These are phyloP conservation scores for Ogataea nonfermentans DNA, from an alignment of 805 yeast species.

Conservation along the genomic window DNA sequence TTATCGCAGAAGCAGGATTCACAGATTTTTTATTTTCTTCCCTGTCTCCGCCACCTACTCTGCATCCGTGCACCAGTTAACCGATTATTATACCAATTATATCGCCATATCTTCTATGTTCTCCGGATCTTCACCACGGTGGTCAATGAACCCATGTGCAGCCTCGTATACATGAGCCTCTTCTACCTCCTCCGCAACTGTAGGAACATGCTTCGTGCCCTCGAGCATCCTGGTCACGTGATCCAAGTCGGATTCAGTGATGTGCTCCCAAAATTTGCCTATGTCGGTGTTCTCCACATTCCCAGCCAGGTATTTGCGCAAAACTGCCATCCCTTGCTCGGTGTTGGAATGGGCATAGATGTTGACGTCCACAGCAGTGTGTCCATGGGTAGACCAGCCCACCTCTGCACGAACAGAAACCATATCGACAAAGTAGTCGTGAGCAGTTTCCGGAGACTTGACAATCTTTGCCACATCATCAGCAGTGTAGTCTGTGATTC, in stretches of 20 bases:
- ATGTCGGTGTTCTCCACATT: constrained; percentile 86
- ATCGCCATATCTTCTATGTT: not conserved
- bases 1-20: not conserved
- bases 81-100: no score
- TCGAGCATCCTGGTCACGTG: constrained; percentile 49
- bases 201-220: constrained; percentile 48
- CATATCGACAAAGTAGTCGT: constrained; percentile 61
- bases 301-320: constrained; percentile 58
- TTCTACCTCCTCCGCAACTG: constrained; percentile 11
- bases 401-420: constrained; percentile 79
- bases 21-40: constrained; percentile 8
- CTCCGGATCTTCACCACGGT: constrained; percentile 17
- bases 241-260: constrained; percentile 46
- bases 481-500: constrained; percentile 54
- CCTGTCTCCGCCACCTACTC: constrained; percentile 11
- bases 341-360: constrained; percentile 77
- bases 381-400: constrained; percentile 98
- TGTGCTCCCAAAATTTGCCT: constrained; percentile 66
- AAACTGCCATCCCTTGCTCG: constrained; percentile 38
- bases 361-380: constrained; percentile 93
- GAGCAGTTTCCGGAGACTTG: constrained; percentile 32
- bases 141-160: constrained; percentile 21
- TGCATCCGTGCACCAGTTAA: constrained; percentile 5
- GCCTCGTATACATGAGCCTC: constrained; percentile 8
- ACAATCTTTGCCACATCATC: constrained; percentile 52